phyloP scores from a whole-genome alignment of 495 filamentous ascomycete genomes.

The Chlorociboria aeruginascens region DNA sequence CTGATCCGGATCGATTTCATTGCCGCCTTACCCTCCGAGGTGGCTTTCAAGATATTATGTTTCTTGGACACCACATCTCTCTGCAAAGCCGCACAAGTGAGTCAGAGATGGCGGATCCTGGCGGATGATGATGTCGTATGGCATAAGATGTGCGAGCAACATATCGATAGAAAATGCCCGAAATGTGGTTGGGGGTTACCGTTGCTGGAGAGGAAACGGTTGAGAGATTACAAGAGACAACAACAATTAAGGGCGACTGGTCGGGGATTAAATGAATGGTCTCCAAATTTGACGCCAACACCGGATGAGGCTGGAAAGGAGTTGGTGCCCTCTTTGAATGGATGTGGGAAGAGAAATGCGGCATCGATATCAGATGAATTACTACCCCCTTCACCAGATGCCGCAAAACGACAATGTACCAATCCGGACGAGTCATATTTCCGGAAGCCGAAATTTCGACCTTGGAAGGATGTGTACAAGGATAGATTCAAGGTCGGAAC shows the following conservation, averaged over 20 bases:
- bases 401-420: slow-evolving; percentile 33
- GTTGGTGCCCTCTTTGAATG: not conserved
- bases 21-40: slow-evolving; percentile 72
- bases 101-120: slow-evolving; percentile 69
- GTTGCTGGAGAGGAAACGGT: slow-evolving; percentile 71
- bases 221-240: slow-evolving; percentile 79
- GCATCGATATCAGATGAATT: slow-evolving; percentile 3
- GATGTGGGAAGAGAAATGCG: slow-evolving; percentile 11
- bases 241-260: slow-evolving; percentile 54
- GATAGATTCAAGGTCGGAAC: slow-evolving; percentile 82
- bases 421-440: slow-evolving; percentile 11
- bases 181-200: slow-evolving; percentile 96
- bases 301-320: slow-evolving; percentile 9
- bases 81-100: slow-evolving; percentile 94
- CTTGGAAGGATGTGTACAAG: slow-evolving; percentile 90
- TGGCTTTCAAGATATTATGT: slow-evolving; percentile 86
- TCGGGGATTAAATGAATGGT: slow-evolving; percentile 39
- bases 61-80: slow-evolving; percentile 92
- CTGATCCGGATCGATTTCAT: slow-evolving; percentile 95
- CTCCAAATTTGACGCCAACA: slow-evolving; percentile 36
- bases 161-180: slow-evolving; percentile 91
- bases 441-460: slow-evolving; percentile 36
- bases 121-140: slow-evolving; percentile 97
- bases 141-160: slow-evolving; percentile 98
- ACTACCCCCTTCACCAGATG: slow-evolving; percentile 2